Evolutionary conservation across 495 filamentous ascomycete species (phyloP).

Genomic region (Xylaria grammica): DNA sequence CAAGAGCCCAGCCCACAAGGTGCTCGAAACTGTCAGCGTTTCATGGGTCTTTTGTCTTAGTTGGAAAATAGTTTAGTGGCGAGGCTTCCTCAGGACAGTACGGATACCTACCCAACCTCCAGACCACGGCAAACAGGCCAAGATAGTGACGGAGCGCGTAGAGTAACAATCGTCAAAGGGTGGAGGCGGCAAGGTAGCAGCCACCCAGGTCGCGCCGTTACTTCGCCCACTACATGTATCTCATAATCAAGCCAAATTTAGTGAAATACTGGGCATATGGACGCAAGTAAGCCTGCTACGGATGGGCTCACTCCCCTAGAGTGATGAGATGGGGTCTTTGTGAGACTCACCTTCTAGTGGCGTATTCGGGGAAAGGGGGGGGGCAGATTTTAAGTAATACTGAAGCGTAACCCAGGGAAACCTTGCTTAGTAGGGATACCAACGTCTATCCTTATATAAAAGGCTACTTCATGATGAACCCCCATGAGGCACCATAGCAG

Average conservation of each 20-base stretch:
- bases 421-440: not conserved
- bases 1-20: not conserved
- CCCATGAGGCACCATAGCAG: not conserved
- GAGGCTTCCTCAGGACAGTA: not conserved
- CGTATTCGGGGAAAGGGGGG: not conserved
- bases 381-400: not conserved
- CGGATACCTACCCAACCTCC: not conserved
- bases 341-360: not conserved
- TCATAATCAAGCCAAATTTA: not conserved
- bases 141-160: not conserved
- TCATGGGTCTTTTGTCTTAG: not conserved
- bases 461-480: not conserved
- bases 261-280: not conserved
- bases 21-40: slow-evolving; percentile 14
- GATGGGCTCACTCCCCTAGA: slow-evolving; percentile 9
- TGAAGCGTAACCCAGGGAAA: not conserved
- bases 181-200: not conserved
- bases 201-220: not conserved
- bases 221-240: not conserved
- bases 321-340: not conserved
- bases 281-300: slow-evolving; percentile 2
- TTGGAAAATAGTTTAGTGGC: not conserved
- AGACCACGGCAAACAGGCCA: not conserved
- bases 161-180: not conserved
- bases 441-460: slow-evolving; percentile 2